phyloP scores from a whole-genome alignment of 345 rosid species.

The Firmiana major region DNA sequence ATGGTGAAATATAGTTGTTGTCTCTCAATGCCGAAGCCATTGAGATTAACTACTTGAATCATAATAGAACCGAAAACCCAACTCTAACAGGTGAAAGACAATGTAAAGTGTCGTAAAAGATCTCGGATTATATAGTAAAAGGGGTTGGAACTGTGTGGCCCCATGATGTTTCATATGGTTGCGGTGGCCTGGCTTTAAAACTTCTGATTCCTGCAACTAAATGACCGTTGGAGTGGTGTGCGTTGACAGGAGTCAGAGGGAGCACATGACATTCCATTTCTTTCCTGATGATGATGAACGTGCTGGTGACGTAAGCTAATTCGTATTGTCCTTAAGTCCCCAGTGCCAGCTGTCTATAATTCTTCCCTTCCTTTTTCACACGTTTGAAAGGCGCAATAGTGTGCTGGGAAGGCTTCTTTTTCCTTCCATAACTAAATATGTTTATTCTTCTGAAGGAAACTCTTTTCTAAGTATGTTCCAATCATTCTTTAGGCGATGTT shows the following conservation, averaged over 20 bases:
- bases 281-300: neutral
- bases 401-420: neutral
- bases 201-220: neutral
- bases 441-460: no score
- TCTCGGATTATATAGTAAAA: neutral
- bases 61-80: neutral
- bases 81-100: neutral
- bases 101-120: neutral
- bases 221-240: neutral
- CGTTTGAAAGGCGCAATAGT: neutral
- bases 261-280: slow-evolving; percentile 11
- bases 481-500: neutral
- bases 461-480: neutral
- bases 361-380: neutral
- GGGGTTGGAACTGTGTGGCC: neutral
- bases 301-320: neutral
- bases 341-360: neutral
- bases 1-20: neutral
- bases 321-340: neutral
- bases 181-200: neutral
- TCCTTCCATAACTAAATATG: no score
- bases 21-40: slow-evolving; percentile 16
- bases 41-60: neutral
- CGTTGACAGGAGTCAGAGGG: neutral
- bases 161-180: neutral